These are phyloP conservation scores for Berkeleyomyces basicola DNA, from an alignment of 2,329 filamentous ascomycete genomes.

Conservation along the genomic window DNA sequence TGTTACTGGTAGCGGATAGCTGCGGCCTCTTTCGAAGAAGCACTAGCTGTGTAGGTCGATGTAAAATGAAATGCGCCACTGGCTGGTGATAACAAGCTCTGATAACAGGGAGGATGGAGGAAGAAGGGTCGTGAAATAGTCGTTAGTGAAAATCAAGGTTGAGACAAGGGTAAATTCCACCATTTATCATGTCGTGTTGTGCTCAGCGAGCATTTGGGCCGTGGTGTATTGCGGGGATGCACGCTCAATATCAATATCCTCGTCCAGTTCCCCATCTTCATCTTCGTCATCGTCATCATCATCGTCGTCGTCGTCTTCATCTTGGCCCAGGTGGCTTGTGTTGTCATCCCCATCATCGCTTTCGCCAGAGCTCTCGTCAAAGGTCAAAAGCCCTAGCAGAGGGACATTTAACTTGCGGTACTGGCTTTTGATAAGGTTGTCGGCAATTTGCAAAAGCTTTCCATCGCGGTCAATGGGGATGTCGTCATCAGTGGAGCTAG, in stretches of 20 bases:
- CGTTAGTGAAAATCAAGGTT: background rate
- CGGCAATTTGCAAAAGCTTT: conserved; percentile 28
- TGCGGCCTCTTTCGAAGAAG: too few species aligned
- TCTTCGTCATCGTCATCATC: conserved; percentile 17
- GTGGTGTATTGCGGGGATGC: background rate
- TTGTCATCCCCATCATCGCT: conserved; percentile 20
- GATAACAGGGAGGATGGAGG: background rate
- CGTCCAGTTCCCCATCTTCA: conserved; percentile 16
- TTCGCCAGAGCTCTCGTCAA: conserved; percentile 29
- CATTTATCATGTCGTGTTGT: background rate
- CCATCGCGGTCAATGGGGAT: conserved; percentile 25
- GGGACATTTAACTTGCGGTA: conserved; percentile 30
- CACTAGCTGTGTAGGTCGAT: background rate
- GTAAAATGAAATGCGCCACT: background rate
- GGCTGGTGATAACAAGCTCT: background rate
- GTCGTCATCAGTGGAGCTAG: conserved; percentile 27
- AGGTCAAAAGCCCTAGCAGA: conserved; percentile 27
- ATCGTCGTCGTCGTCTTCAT: conserved; percentile 16
- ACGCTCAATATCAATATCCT: conserved; percentile 11
- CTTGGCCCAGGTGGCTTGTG: conserved; percentile 15
- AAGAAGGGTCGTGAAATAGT: background rate
- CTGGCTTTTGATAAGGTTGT: conserved; percentile 32
- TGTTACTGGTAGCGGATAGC: too few species aligned
- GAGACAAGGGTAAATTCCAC: background rate
- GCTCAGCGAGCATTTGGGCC: background rate